Evolutionary conservation across 305 asterid species (phyloP).

Genomic region (Rubia tinctorum): DNA sequence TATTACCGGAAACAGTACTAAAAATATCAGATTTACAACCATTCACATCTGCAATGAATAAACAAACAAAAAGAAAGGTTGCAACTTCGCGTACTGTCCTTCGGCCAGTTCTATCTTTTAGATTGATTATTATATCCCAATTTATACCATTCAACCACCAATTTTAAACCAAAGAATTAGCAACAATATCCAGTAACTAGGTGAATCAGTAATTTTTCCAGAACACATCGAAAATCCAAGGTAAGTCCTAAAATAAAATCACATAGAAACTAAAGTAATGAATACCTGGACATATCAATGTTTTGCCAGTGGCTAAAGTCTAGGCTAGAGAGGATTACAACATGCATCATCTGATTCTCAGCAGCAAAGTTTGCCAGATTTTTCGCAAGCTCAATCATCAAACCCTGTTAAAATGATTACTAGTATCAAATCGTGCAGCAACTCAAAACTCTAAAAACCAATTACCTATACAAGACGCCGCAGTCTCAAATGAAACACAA

Average conservation of each 20-base stretch:
- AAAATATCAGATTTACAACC: neutral
- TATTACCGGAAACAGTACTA: too few species aligned
- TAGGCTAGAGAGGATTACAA: constrained; percentile 80
- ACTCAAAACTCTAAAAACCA: neutral
- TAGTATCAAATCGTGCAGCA: neutral
- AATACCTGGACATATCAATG: constrained; percentile 81
- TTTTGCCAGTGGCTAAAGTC: constrained; percentile 82
- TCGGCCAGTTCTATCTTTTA: neutral
- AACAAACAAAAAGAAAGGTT: neutral
- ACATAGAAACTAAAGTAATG: constrained; percentile 1
- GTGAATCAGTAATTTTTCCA: neutral
- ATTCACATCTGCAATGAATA: neutral
- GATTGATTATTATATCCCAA: neutral
- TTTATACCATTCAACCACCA: neutral
- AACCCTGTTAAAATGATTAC: constrained; percentile 62
- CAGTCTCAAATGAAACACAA: neutral
- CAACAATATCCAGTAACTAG: neutral
- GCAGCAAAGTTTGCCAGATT: constrained; percentile 82
- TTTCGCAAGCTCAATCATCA: constrained; percentile 76
- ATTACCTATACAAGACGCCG: neutral
- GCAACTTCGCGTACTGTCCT: neutral
- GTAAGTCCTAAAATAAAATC: neutral
- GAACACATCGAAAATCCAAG: neutral
- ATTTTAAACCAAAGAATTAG: neutral
- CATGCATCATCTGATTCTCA: constrained; percentile 64